phyloP scores from a whole-genome alignment of 2,329 filamentous ascomycete species.

The Cladosporium halotolerans region DNA sequence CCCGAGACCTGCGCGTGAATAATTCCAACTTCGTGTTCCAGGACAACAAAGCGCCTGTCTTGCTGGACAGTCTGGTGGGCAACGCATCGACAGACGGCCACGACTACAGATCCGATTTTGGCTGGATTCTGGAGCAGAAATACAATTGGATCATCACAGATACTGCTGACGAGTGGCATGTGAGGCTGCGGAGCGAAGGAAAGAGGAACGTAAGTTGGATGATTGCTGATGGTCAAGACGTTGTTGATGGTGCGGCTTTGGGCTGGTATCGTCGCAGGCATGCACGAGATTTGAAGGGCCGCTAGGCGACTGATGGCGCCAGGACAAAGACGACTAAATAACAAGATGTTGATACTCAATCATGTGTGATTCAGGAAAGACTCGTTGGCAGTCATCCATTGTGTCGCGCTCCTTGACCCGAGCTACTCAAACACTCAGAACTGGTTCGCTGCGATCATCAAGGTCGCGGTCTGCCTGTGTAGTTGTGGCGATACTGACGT shows the following conservation, averaged over 20 bases:
- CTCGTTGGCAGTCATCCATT: too few relatives aligned
- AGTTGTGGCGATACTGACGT: too few relatives aligned
- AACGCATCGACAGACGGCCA: constrained; percentile 14
- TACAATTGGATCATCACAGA: constrained; percentile 20
- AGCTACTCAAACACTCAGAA: too few relatives aligned
- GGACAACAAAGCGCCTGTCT: constrained; percentile 9
- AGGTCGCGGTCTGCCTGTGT: too few relatives aligned
- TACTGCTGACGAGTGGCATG: constrained; percentile 18
- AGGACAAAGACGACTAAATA: too few relatives aligned
- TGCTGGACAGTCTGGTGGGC: constrained; percentile 13
- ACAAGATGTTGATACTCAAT: too few relatives aligned
- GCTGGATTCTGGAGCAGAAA: constrained; percentile 16
- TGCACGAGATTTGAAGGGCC: neutral
- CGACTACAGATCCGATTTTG: constrained; percentile 17
- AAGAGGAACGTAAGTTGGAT: constrained; percentile 16
- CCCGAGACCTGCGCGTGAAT: constrained; percentile 12
- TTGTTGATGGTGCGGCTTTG: neutral
- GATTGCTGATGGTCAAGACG: constrained; percentile 13
- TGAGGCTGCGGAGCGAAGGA: constrained; percentile 13
- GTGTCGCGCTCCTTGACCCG: too few relatives aligned
- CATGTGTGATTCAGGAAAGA: too few relatives aligned
- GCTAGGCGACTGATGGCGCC: too few relatives aligned
- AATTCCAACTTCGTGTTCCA: constrained; percentile 11
- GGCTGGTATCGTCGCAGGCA: constrained; percentile 3
- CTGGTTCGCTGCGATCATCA: too few relatives aligned